Evolutionary conservation across 1,284 basidiomycete species (phyloP).

Genomic region (Cutaneotrichosporon sp.): DNA sequence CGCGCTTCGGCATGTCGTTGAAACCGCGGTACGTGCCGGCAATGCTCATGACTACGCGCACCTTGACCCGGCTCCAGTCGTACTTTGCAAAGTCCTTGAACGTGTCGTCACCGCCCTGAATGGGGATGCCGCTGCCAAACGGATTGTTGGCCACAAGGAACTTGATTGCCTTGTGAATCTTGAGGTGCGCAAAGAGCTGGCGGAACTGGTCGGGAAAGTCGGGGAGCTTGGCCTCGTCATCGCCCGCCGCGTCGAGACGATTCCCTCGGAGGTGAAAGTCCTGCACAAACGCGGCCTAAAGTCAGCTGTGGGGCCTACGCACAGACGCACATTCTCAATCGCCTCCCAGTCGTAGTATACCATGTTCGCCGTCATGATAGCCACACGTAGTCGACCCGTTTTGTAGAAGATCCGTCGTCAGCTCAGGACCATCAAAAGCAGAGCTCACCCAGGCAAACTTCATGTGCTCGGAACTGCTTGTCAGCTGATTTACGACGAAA

Average conservation of each 20-base stretch:
- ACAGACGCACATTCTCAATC: constrained; percentile 43
- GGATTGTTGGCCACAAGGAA: constrained; percentile 29
- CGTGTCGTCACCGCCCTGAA: constrained; percentile 8
- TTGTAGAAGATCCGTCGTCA: constrained; percentile 43
- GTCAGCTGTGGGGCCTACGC: background rate
- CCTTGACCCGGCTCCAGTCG: constrained; percentile 42
- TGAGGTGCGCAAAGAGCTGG: constrained; percentile 35
- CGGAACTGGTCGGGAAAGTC: constrained; percentile 40
- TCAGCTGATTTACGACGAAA: background rate
- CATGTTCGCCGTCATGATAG: constrained; percentile 44
- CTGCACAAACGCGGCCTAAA: constrained; percentile 46
- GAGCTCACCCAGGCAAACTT: constrained; percentile 42
- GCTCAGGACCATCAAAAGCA: background rate
- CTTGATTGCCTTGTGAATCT: constrained; percentile 35
- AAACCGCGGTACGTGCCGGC: constrained; percentile 36
- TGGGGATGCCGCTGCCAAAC: constrained; percentile 25
- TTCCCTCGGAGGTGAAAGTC: constrained; percentile 34
- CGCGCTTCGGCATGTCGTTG: constrained; percentile 29
- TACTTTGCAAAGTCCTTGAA: constrained; percentile 29
- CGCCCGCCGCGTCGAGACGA: background rate
- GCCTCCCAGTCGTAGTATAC: constrained; percentile 43
- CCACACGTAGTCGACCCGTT: constrained; percentile 43
- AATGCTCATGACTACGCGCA: constrained; percentile 43
- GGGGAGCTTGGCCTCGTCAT: constrained; percentile 1
- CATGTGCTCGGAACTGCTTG: constrained; percentile 33